Evolutionary conservation across 192 early-diverging fungal genomes (phyloP).

Genomic region (Haplosporangium gracile): DNA sequence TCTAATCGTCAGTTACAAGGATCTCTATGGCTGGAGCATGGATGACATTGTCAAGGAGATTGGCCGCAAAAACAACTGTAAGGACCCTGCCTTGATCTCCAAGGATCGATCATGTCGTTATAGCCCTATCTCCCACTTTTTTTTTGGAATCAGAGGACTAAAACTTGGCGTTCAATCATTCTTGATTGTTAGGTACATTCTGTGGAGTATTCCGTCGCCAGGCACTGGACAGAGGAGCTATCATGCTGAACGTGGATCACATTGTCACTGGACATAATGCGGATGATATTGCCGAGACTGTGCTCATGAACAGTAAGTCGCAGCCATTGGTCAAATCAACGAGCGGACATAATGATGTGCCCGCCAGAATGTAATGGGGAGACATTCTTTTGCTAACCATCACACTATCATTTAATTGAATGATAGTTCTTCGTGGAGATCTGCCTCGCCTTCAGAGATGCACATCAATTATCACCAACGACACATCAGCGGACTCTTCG

Average conservation of each 20-base stretch:
- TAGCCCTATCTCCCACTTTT: not conserved
- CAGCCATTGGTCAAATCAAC: not conserved
- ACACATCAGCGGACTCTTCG: constrained; percentile 61
- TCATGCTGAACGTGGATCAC: constrained; percentile 91
- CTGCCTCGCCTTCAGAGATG: constrained; percentile 91
- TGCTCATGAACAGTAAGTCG: constrained; percentile 93
- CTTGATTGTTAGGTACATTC: constrained; percentile 74
- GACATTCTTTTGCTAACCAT: not conserved
- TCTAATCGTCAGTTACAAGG: constrained; percentile 93
- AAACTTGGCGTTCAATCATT: not conserved
- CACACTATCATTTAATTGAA: not conserved
- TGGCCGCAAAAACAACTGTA: constrained; percentile 97
- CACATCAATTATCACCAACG: constrained; percentile 91
- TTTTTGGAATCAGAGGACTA: not conserved
- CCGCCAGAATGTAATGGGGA: not conserved
- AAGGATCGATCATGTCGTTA: not conserved
- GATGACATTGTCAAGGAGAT: constrained; percentile 96
- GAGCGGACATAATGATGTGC: not conserved
- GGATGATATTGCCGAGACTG: constrained; percentile 98
- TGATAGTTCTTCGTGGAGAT: constrained; percentile 93
- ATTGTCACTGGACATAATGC: constrained; percentile 99
- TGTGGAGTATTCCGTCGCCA: constrained; percentile 99
- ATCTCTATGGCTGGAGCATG: constrained; percentile 99
- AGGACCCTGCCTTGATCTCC: not conserved
- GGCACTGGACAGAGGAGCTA: constrained; percentile 95